Base-by-base conservation (phyloP, 495 filamentous ascomycete species). In the Podospora conica region DNA sequence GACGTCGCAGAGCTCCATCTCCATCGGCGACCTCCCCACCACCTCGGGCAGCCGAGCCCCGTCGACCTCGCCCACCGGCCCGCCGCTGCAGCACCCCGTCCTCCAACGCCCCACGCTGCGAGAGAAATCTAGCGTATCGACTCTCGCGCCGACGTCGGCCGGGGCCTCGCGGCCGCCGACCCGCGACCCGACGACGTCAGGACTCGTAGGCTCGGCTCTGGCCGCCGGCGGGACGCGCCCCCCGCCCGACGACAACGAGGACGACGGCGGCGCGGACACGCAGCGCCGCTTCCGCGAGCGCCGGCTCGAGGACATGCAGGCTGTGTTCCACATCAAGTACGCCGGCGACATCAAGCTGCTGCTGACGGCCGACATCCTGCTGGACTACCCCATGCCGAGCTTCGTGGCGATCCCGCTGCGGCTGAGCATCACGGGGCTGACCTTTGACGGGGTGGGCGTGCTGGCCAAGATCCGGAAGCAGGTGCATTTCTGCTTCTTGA, bases 351-450 rank as follows among this genome's bases (percentile, higher is more conserved):
- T 98, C 25, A 87, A 87, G 58, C 81, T 98, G 4, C 91, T 91
- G 58, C 79, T 98, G 21, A 97, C 95, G 15, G 92, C 95, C 0
- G 92, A 97, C 73, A 93, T 98, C 53, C 81, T 98, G 21, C 90
- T 98, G 28, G 95, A 98, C 78, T 98, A 98, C 74, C 95, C 95
- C 0, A 96, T 97, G 89, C 92, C 92, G 11, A 93, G 89, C 77
- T 98, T 98, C 69, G 95, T 96, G 10, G 91, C 92, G 1, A 90
- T 98, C 20, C 95, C 95, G 0, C 80, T 98, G 12, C 90, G 91
- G 70, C 82, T 98, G 3, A 94, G 93, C 68, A 93, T 98, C 68
- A 97, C 95, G 1, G 95, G 96, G 0, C 76, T 98, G 55, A 92
- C 90, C 15, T 98, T 98, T 71, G 93, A 98, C 78, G 95, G 95